Conservation (phyloP, 2,329 filamentous ascomycete species). For the Fusarium oligoseptatum region DNA sequence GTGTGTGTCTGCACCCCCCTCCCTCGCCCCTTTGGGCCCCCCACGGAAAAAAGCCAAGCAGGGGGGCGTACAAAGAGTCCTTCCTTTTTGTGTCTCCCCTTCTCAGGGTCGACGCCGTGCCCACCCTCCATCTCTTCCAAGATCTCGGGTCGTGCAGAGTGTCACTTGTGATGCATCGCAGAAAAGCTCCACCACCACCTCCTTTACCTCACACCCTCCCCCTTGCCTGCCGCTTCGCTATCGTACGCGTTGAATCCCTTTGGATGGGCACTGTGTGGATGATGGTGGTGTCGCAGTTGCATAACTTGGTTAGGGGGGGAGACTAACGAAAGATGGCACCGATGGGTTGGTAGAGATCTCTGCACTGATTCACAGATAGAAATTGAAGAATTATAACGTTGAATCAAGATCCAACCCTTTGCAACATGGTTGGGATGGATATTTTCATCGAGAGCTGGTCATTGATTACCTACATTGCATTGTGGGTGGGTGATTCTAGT, state of each 20-base stretch:
- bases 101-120: not conserved
- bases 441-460: not conserved
- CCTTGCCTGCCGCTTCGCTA: not conserved
- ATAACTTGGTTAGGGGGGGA: not conserved
- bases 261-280: not conserved
- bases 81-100: not conserved
- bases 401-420: not conserved
- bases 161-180: conserved; percentile 2
- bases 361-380: not conserved
- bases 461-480: not conserved
- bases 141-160: not conserved
- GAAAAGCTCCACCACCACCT: not conserved
- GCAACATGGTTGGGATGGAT: not conserved
- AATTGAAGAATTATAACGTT: not conserved
- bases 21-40: not conserved
- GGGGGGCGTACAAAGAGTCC: not conserved
- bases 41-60: not conserved
- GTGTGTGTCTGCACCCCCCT: not conserved
- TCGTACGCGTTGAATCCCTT: not conserved
- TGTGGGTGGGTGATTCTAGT: not conserved
- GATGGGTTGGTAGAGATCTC: not conserved
- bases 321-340: not conserved
- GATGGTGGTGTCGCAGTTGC: not conserved
- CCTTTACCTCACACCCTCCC: not conserved
- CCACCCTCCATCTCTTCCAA: not conserved